Base-by-base conservation (phyloP, 2,329 filamentous ascomycete species). In the Cordyceps farinosa region DNA sequence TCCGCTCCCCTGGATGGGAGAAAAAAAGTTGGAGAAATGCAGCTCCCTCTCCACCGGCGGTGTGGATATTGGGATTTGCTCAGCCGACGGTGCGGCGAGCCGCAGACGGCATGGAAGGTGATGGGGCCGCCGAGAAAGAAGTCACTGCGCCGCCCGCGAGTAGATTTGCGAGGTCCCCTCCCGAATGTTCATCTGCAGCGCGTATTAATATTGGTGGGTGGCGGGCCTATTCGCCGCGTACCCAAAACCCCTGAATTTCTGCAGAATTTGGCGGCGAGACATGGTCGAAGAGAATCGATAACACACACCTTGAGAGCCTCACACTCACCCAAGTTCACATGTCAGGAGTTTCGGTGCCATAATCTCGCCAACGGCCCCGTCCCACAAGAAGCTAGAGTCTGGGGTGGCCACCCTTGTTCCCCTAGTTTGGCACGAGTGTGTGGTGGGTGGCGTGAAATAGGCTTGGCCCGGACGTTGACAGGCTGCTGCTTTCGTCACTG, bases 321-420 rank as follows among this genome's bases (percentile, higher is more conserved):
- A 42, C 58, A 53, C 22, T 22, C 22, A 22, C 22, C 22, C 22
- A 22, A 15, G 40, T 36, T 56, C 45, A 51, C 60, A 51, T 62
- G 60, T 10, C 52, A 62, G 60, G 60, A 62, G 60, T n/a, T 32
- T 56, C 60, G 60, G 60, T 29, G 45, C 60, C 29, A 56, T 42
- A 53, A 62, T 62, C 44, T 55, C 52, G 51, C 60, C 60, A 62
- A 62, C 60, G 60, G 60, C 52, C 42, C 42, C 51, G 15, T 56
- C 17, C 27, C 42, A n/a, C 36, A 36, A 45, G 29, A 22, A 55
- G 47, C 57, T 61, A 30, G 17, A 52, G 48, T 47, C 50, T 61
- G 59, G 50, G 50, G 51, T 61, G 51, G 40, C 34, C 10, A 15
- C 50, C 51, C 48, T 55, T 51, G 45, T 50, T 8, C 15, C 34